Base-by-base conservation (phyloP, 768 basidiomycete species). In the Xerocomus spinulosus region DNA sequence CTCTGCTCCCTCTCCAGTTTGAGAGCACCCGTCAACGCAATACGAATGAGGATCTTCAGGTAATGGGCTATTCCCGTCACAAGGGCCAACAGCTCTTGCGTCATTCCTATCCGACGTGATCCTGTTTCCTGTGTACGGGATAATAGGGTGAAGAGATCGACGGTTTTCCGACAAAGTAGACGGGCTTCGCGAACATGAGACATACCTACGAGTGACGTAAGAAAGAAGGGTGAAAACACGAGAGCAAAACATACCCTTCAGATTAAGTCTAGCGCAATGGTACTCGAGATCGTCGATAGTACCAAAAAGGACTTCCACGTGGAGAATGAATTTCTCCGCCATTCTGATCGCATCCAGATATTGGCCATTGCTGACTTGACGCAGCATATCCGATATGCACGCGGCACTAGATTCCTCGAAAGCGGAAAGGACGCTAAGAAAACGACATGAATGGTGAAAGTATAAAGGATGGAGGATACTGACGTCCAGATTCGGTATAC, bases 361-460 rank as follows among this genome's bases (percentile, higher is more conserved):
- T 60, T 94, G 86, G 9, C 92, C 90, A 57, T 87, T 92, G 77
- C 94, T 97, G 69, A 99, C 96, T 64, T 94, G 91, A 53, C 92
- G 77, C 48, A 99, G 73, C 94, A 99, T 99, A 67, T 98, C 96
- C 23, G 93, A 96, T 56, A 99, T 99, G 70, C 95, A 95, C 8
- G 95, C 94, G 20, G 96, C 96, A 58, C 91, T 93, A n/a, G 92
- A 95, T 70, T 99, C 96, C 67, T 99, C 96, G 55, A 98, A 99
- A 4, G 95, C 92, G 21, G 93, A 96, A 30, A 99, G 77, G 30
- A 98, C 93, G 41, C 88, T 91, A 53, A 43, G 41, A 28, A 57
- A 24, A 35, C 26, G 48, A 40, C 9, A 40, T 58, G 28, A 51
- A 54, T 53, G 38, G 45, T 9, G 21, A 3, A 30, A 36, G 34